Evolutionary conservation across 2,329 filamentous ascomycete genomes (phyloP).

Genomic region (Diaporthe longicolla): DNA sequence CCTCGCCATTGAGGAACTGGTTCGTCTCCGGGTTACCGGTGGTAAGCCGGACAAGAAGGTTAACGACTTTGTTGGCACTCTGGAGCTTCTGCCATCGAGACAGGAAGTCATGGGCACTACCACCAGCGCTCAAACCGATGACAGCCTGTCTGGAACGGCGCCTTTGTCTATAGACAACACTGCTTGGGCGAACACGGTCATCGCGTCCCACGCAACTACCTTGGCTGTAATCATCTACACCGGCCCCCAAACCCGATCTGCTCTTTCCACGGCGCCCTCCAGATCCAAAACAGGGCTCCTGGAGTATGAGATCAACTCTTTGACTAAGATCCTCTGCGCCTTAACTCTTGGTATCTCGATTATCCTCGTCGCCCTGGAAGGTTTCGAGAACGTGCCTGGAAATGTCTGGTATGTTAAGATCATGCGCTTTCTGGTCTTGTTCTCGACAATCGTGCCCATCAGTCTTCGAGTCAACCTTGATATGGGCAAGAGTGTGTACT

Average conservation of each 20-base stretch:
- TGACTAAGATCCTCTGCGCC: conserved; percentile 95
- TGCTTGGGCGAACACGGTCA: conserved; percentile 97
- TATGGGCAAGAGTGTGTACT: conserved; percentile 96
- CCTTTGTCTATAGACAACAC: conserved; percentile 96
- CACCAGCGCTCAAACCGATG: conserved; percentile 51
- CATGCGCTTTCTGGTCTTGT: conserved; percentile 96
- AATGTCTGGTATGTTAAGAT: conserved; percentile 95
- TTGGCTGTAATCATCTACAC: conserved; percentile 95
- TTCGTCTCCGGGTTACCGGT: conserved; percentile 79
- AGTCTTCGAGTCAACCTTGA: conserved; percentile 96
- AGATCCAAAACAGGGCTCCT: conserved; percentile 94
- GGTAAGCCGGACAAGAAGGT: conserved; percentile 94
- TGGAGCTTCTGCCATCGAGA: conserved; percentile 77
- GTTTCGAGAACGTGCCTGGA: conserved; percentile 77
- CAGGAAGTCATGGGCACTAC: conserved; percentile 62
- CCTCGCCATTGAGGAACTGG: conserved; percentile 80
- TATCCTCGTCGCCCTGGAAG: conserved; percentile 88
- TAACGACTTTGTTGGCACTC: conserved; percentile 93
- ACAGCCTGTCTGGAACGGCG: conserved; percentile 67
- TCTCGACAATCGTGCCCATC: conserved; percentile 99
- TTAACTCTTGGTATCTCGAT: conserved; percentile 90
- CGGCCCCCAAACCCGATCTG: conserved; percentile 92
- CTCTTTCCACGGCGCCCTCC: conserved; percentile 91
- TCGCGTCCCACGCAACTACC: conserved; percentile 91
- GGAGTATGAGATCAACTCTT: conserved; percentile 95